Percentiles rank a stretch among this genome's conserved stretches.
Evolutionary conservation across 805 yeast genomes (phyloP).

Genomic region (Schwanniomyces occidentalis): DNA sequence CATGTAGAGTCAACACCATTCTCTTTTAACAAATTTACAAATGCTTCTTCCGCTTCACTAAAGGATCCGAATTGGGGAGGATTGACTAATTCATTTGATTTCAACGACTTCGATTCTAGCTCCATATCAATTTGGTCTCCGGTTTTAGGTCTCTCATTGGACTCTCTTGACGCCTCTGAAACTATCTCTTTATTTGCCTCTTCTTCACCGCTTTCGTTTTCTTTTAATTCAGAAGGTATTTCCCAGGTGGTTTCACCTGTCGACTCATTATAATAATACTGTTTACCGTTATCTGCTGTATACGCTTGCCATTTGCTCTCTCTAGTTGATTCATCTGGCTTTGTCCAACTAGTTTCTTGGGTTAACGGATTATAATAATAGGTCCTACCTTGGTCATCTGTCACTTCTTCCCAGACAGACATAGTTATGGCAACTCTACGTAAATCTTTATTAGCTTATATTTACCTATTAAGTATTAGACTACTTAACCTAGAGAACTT

Average conservation of each 20-base stretch:
- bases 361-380: constrained; percentile 73
- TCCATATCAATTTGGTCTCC: constrained; percentile 16
- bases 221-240: constrained; percentile 53
- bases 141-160: constrained; percentile 1
- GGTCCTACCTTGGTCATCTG: constrained; percentile 62
- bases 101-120: constrained; percentile 21
- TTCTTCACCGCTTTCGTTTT: constrained; percentile 1
- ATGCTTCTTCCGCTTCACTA: constrained; percentile 45
- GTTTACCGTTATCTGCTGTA: constrained; percentile 54
- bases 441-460: no score
- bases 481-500: no score
- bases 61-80: constrained; percentile 18
- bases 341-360: constrained; percentile 77
- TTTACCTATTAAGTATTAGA: no score
- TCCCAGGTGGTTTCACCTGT: constrained; percentile 81
- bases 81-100: constrained; percentile 23
- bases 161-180: not conserved
- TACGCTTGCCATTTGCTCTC: constrained; percentile 44
- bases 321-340: constrained; percentile 56
- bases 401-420: constrained; percentile 60
- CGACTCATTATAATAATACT: constrained; percentile 66
- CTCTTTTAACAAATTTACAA: constrained; percentile 52
- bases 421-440: no score
- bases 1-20: constrained; percentile 67
- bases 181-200: not conserved